Conservation (phyloP, 2,329 filamentous ascomycete species). For the Corniculantispora saksenae region DNA sequence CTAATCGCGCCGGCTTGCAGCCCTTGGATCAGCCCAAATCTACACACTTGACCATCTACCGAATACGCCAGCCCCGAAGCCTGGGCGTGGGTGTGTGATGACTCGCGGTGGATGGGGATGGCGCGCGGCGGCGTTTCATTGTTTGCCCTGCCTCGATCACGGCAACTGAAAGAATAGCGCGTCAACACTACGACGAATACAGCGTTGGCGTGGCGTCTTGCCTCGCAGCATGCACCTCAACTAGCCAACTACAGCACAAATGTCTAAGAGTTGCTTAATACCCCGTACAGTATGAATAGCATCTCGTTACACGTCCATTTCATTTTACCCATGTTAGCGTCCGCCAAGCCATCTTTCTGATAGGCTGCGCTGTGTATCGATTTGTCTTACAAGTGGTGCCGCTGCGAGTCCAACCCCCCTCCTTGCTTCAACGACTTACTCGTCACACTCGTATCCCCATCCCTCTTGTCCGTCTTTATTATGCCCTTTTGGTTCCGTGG, state of each 20-base stretch:
- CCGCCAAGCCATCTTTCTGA: neutral
- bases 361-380: neutral
- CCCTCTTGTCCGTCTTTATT: no score
- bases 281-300: no score
- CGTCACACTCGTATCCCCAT: neutral
- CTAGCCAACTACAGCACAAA: neutral
- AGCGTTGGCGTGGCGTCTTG: no score
- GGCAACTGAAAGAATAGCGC: no score
- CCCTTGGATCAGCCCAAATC: neutral
- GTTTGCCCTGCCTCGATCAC: no score
- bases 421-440: no score
- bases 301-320: no score
- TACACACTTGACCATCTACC: neutral
- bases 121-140: neutral
- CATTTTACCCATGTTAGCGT: neutral
- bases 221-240: neutral
- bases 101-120: neutral
- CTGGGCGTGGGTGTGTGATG: neutral
- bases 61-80: no score
- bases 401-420: neutral
- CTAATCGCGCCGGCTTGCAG: neutral
- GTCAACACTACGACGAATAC: no score
- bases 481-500: no score
- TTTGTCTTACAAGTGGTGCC: neutral
- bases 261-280: no score